Percentiles rank a stretch among this genome's conserved stretches.
Evolutionary conservation across 257 asterid genomes (phyloP).

Genomic region (Solanum dulcamara): DNA sequence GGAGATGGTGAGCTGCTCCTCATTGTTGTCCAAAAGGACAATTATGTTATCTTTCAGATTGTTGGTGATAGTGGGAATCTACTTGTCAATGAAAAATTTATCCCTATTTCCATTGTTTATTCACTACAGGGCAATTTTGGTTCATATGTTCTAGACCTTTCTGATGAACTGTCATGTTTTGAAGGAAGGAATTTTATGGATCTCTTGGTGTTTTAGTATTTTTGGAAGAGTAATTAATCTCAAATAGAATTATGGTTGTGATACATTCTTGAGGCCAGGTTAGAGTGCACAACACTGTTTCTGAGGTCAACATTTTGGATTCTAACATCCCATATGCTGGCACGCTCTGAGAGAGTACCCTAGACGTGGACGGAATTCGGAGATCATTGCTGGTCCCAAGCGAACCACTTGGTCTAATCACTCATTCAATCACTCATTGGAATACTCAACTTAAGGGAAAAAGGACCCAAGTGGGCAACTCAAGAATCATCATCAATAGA

Average conservation of each 20-base stretch:
- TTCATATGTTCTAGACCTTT: background rate
- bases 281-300: background rate
- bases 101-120: background rate
- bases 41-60: no score
- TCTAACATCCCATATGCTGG: background rate
- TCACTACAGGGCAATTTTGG: background rate
- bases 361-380: no score
- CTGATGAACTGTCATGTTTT: background rate
- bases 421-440: no score
- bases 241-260: background rate
- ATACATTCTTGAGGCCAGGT: background rate
- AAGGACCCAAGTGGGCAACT: no score
- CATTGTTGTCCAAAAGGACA: background rate
- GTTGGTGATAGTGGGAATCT: no score
- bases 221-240: background rate
- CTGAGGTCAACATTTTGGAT: background rate
- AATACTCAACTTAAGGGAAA: no score
- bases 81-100: background rate
- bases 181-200: background rate
- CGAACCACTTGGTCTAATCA: no score
- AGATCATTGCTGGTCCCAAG: no score
- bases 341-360: no score
- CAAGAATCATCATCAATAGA: no score
- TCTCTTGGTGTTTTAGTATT: background rate
- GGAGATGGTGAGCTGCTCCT: background rate